Percentiles rank a stretch among this genome's conserved stretches.
Conservation (phyloP, 2,329 filamentous ascomycete genomes). For the Harringtonia lauricola region DNA sequence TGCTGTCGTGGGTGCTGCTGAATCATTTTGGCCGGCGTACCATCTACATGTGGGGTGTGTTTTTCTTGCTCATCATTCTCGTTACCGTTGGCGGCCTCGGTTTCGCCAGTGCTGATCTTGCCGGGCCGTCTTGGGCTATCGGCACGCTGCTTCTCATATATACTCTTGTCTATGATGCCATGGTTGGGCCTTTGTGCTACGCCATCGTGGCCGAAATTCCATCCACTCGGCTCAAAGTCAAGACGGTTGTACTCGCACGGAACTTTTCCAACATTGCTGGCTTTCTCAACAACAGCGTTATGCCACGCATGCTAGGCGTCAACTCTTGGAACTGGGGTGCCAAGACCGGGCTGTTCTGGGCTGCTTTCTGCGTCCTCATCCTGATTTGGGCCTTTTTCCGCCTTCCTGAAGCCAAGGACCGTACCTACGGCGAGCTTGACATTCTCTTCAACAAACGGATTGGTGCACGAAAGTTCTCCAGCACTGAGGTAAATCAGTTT, state of each 20-base stretch:
- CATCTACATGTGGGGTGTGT: background rate
- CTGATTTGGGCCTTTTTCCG: constrained; percentile 39
- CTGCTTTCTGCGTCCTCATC: constrained; percentile 32
- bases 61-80: constrained; percentile 25
- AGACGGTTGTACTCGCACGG: constrained; percentile 33
- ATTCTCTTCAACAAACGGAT: constrained; percentile 41
- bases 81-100: constrained; percentile 30
- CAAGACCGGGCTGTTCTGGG: constrained; percentile 36
- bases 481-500: no score
- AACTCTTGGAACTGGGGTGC: constrained; percentile 37
- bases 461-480: no score
- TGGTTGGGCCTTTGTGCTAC: constrained; percentile 23
- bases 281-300: constrained; percentile 34
- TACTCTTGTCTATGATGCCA: constrained; percentile 32
- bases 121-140: no score
- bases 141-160: constrained; percentile 34
- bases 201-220: constrained; percentile 28
- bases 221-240: constrained; percentile 30
- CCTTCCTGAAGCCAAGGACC: constrained; percentile 41
- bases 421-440: constrained; percentile 43
- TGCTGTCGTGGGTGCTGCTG: constrained; percentile 9
- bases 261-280: constrained; percentile 35
- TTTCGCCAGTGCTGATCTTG: no score
- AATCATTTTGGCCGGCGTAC: background rate
- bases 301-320: constrained; percentile 33